Percentiles rank a stretch among this genome's conserved stretches.
phyloP scores from a whole-genome alignment of 2,329 filamentous ascomycete genomes.

The Periconia sp. region DNA sequence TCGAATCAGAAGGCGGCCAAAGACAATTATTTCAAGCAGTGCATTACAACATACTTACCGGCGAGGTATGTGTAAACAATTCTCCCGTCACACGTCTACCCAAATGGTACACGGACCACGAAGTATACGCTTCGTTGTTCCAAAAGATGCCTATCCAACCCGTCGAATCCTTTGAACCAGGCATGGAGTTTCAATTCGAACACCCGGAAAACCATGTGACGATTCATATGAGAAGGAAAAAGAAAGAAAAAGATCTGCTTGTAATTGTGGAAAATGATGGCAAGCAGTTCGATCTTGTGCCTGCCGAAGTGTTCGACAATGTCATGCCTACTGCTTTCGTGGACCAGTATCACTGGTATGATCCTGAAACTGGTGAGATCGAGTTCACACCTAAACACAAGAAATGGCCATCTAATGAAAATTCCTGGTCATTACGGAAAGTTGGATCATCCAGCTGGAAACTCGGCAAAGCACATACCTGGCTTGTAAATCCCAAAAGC shows the following conservation, averaged over 20 bases:
- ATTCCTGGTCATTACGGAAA: neutral
- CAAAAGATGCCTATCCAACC: neutral
- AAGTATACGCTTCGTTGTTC: neutral
- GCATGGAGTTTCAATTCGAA: neutral
- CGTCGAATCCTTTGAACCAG: neutral
- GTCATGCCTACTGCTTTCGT: neutral
- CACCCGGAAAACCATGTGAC: neutral
- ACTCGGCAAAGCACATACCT: neutral
- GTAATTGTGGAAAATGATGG: neutral
- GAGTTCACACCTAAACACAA: neutral
- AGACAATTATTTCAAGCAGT: too few species aligned
- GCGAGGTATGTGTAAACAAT: neutral
- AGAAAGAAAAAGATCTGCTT: neutral
- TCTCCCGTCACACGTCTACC: neutral
- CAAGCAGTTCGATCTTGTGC: neutral
- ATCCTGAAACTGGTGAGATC: neutral
- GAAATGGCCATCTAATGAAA: neutral
- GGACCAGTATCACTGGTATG: neutral
- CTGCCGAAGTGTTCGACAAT: neutral
- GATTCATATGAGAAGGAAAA: neutral
- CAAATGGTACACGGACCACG: neutral
- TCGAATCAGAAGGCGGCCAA: too few species aligned
- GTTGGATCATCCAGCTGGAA: neutral
- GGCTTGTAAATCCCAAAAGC: neutral
- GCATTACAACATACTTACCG: neutral